Conservation (phyloP, 176 grass and related monocot genomes). For the Otatea glauca region DNA sequence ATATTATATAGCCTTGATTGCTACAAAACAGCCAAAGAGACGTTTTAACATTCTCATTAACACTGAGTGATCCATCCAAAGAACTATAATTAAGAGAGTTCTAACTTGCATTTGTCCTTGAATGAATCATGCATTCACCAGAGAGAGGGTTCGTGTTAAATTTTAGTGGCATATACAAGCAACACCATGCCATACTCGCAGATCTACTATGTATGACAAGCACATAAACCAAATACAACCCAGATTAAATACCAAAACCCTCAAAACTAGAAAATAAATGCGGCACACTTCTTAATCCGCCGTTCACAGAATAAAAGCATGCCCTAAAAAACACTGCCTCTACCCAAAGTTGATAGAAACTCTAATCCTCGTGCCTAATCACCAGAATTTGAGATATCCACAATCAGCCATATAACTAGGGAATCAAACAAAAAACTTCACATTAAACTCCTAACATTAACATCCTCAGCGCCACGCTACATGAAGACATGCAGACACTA, state of each 20-base stretch:
- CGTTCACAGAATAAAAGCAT: background rate
- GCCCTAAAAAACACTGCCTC: background rate
- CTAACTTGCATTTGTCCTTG: background rate
- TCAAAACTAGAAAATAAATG: background rate
- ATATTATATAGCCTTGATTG: background rate
- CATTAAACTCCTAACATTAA: slow-evolving; percentile 20
- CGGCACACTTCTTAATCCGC: background rate
- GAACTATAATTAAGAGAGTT: background rate
- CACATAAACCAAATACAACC: slow-evolving; percentile 5
- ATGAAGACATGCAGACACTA: background rate
- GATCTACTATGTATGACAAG: background rate
- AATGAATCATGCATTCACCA: background rate
- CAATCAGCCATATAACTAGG: background rate
- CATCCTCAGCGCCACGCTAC: background rate
- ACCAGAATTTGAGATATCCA: background rate
- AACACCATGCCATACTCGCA: background rate
- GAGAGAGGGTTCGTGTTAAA: background rate
- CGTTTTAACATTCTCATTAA: background rate
- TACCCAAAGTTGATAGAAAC: background rate
- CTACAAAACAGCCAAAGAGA: background rate
- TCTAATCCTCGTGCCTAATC: background rate
- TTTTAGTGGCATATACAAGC: background rate
- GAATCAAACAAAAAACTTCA: background rate
- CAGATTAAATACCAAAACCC: background rate
- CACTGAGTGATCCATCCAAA: background rate